Evolutionary conservation across 2,329 filamentous ascomycete genomes (phyloP).

Genomic region (Verticillium zaregamsianum): DNA sequence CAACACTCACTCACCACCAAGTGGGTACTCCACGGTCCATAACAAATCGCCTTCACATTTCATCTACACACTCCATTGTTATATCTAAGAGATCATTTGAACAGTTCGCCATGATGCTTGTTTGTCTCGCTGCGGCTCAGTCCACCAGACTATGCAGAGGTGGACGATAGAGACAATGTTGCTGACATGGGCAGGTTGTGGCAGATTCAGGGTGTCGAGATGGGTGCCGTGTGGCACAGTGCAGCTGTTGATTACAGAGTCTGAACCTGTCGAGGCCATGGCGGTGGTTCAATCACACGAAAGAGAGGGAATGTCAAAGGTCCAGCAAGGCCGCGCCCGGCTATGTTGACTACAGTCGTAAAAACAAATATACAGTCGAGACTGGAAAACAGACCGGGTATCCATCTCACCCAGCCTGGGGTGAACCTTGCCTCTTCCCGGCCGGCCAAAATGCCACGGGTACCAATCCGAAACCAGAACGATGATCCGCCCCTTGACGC

Average conservation of each 20-base stretch:
- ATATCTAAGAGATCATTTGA: too few species aligned
- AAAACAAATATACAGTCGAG: background rate
- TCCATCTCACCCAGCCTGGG: background rate
- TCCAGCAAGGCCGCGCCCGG: background rate
- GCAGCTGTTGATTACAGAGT: too few species aligned
- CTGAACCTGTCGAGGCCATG: too few species aligned
- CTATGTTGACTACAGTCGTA: background rate
- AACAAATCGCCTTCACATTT: too few species aligned
- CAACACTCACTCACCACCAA: too few species aligned
- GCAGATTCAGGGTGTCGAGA: background rate
- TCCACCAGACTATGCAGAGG: background rate
- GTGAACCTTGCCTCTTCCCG: background rate
- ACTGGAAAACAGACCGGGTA: background rate
- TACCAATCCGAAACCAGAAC: background rate
- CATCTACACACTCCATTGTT: too few species aligned
- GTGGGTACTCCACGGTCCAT: too few species aligned
- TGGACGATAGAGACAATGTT: background rate
- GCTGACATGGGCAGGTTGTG: background rate
- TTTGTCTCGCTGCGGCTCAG: background rate
- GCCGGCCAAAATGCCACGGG: background rate
- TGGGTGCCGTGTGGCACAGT: background rate
- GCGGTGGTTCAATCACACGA: too few species aligned
- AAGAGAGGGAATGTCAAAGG: too few species aligned
- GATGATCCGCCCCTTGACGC: background rate
- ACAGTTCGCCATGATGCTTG: too few species aligned